Evolutionary conservation across 805 yeast species (phyloP).

Genomic region (Candida methanosorbosa): DNA sequence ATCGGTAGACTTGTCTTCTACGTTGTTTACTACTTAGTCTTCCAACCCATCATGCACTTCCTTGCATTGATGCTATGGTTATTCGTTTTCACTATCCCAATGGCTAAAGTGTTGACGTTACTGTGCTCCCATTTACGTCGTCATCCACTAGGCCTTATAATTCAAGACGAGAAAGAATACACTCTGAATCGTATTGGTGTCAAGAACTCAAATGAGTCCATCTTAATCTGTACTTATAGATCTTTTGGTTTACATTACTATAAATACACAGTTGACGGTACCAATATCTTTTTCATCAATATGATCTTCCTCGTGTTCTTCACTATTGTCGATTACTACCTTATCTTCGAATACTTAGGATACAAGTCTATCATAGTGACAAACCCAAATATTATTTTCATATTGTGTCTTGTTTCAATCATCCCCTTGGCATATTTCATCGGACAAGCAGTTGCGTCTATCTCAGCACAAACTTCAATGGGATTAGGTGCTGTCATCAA

Average conservation of each 20-base stretch:
- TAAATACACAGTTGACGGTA: conserved; percentile 94
- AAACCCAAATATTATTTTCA: conserved; percentile 58
- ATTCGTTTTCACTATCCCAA: conserved; percentile 82
- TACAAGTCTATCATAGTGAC: conserved; percentile 37
- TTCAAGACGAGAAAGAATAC: conserved; percentile 49
- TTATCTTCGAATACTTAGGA: conserved; percentile 40
- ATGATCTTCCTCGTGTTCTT: conserved; percentile 70
- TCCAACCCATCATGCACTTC: conserved; percentile 57
- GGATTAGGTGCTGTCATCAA: conserved; percentile 97
- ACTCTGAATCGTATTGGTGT: conserved; percentile 25
- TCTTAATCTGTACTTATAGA: conserved; percentile 83
- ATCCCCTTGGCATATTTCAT: conserved; percentile 93
- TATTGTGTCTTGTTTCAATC: conserved; percentile 72
- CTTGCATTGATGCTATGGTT: conserved; percentile 69
- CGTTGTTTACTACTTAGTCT: conserved; percentile 52
- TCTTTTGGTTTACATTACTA: conserved; percentile 90
- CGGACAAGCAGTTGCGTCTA: conserved; percentile 99
- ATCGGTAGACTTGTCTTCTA: conserved; percentile 75
- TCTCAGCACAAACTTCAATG: conserved; percentile 97
- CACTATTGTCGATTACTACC: conserved; percentile 70
- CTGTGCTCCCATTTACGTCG: conserved; percentile 72
- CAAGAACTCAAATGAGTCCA: conserved; percentile 39
- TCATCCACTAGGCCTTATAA: conserved; percentile 84
- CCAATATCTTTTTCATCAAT: conserved; percentile 87
- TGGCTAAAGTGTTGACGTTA: conserved; percentile 71